These are phyloP conservation scores for Amyloporia xantha DNA, from an alignment of 768 basidiomycete species.

Conservation along the genomic window DNA sequence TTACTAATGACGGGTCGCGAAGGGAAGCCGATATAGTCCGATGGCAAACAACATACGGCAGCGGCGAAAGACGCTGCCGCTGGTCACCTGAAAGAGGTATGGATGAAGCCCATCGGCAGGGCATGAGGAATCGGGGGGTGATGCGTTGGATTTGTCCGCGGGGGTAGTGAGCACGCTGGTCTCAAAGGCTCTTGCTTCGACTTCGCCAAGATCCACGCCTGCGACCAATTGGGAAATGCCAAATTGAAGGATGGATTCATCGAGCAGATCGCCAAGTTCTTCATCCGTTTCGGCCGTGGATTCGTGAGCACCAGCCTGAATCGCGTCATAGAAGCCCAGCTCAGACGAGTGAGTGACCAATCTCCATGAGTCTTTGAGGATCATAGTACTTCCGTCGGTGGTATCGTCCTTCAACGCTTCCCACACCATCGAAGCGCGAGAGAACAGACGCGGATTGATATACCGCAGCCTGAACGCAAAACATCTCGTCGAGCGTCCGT, in stretches of 20 bases:
- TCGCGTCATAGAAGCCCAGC: constrained; percentile 2
- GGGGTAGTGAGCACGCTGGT: not conserved
- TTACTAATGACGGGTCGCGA: not conserved
- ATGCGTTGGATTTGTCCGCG: not conserved
- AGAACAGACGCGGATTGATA: constrained; percentile 10
- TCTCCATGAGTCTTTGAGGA: constrained; percentile 12
- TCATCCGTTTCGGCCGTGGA: not conserved
- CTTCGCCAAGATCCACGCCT: no score
- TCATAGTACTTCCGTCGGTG: not conserved
- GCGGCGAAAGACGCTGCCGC: no score
- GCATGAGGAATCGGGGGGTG: not conserved
- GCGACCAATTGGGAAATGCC: no score
- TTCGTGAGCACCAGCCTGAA: not conserved
- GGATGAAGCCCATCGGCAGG: not conserved
- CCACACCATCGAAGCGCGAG: constrained; percentile 11
- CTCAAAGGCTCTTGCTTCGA: no score
- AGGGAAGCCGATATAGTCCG: constrained; percentile 6
- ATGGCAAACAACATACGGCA: not conserved
- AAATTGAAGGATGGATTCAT: no score
- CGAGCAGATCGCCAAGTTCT: not conserved
- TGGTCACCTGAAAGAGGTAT: no score
- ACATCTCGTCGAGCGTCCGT: not conserved
- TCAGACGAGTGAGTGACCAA: constrained; percentile 3
- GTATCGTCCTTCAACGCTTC: constrained; percentile 4
- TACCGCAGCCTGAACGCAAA: constrained; percentile 2